Evolutionary conservation across 306 rosid genomes (phyloP).

Genomic region (Urtica urens): DNA sequence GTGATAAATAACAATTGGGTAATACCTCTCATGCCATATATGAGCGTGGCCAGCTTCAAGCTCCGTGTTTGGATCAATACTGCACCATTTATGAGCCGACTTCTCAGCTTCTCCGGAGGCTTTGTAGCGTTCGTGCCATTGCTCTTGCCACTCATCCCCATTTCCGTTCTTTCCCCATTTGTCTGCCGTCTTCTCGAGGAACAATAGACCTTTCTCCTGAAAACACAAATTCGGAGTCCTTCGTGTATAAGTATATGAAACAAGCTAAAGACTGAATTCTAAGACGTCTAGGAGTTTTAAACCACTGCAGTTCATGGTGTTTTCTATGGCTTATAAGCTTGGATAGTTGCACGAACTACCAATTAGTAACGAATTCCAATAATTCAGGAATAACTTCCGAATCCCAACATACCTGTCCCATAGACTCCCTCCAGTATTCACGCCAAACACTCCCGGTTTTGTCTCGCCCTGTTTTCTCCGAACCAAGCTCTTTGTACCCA

Average conservation of each 20-base stretch:
- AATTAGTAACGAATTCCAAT: too few relatives aligned
- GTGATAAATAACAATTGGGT: slow-evolving; percentile 3
- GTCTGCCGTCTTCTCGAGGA: slow-evolving; percentile 90
- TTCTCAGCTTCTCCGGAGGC: slow-evolving; percentile 78
- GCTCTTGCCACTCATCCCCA: slow-evolving; percentile 91
- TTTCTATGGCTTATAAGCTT: too few relatives aligned
- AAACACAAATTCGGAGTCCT: too few relatives aligned
- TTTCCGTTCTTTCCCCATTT: slow-evolving; percentile 85
- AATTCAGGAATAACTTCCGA: too few relatives aligned
- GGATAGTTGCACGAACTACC: too few relatives aligned
- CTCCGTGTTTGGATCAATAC: slow-evolving; percentile 69
- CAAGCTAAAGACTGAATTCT: too few relatives aligned
- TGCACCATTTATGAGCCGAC: slow-evolving; percentile 97
- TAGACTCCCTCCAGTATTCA: slow-evolving; percentile 87
- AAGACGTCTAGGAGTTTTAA: too few relatives aligned
- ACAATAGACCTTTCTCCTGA: slow-evolving; percentile 71
- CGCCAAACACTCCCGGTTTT: slow-evolving; percentile 83
- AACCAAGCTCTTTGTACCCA: slow-evolving; percentile 92
- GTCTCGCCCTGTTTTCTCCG: slow-evolving; percentile 93
- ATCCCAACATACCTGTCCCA: slow-evolving; percentile 50
- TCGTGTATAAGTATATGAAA: too few relatives aligned
- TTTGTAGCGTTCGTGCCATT: slow-evolving; percentile 78
- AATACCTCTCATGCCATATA: slow-evolving; percentile 94
- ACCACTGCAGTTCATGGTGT: too few relatives aligned
- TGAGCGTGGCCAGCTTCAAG: slow-evolving; percentile 93